Conservation (phyloP, 2,329 filamentous ascomycete species). For the Didymellaceae sp. region DNA sequence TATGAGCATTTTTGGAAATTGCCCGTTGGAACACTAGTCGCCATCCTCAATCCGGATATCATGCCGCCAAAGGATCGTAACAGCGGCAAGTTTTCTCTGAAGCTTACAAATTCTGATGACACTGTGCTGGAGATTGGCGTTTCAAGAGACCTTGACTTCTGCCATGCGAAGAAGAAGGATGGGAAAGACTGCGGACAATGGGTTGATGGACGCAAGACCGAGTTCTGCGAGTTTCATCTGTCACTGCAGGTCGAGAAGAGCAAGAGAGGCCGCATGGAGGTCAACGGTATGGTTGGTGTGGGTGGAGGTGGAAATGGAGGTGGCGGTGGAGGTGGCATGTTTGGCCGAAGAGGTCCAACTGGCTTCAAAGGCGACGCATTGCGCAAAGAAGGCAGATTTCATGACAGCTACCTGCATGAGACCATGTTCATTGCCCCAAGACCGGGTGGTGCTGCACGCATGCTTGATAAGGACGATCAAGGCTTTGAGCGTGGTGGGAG, state of each 20-base stretch:
- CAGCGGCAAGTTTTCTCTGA: slow-evolving; percentile 83
- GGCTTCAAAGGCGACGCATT: slow-evolving; percentile 37
- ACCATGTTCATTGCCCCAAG: slow-evolving; percentile 53
- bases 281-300: slow-evolving; percentile 72
- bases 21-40: slow-evolving; percentile 87
- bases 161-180: slow-evolving; percentile 83
- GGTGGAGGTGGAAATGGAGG: slow-evolving; percentile 42
- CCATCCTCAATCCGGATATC: slow-evolving; percentile 88
- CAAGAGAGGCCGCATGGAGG: slow-evolving; percentile 73
- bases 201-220: slow-evolving; percentile 87
- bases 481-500: slow-evolving; percentile 58
- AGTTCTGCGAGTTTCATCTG: slow-evolving; percentile 92
- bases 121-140: slow-evolving; percentile 88
- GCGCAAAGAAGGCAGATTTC: slow-evolving; percentile 50
- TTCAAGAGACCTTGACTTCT: slow-evolving; percentile 85
- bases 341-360: slow-evolving; percentile 35
- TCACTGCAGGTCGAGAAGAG: slow-evolving; percentile 79
- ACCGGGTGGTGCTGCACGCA: slow-evolving; percentile 61
- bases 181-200: slow-evolving; percentile 80
- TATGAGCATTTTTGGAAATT: slow-evolving; percentile 95
- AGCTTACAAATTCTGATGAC: slow-evolving; percentile 84
- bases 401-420: slow-evolving; percentile 65
- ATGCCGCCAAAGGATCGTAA: slow-evolving; percentile 85
- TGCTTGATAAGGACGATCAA: slow-evolving; percentile 68
- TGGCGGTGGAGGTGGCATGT: slow-evolving; percentile 43